Evolutionary conservation across 73 alveolate species (phyloP).

Genomic region (Uronychia binucleata): DNA sequence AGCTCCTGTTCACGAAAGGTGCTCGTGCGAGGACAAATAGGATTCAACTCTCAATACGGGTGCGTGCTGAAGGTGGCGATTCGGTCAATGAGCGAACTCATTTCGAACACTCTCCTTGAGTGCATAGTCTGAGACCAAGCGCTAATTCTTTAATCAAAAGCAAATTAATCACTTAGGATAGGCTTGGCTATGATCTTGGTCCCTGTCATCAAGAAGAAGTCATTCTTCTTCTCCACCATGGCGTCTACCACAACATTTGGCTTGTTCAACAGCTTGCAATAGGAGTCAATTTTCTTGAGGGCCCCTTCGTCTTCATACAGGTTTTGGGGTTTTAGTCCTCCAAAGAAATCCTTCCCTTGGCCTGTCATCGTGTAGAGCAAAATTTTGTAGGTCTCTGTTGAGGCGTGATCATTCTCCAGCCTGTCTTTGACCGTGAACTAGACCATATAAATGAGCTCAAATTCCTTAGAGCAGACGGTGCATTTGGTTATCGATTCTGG

Average conservation of each 20-base stretch:
- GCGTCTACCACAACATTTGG: slow-evolving; percentile 58
- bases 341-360: slow-evolving; percentile 52
- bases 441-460: slow-evolving; percentile 41
- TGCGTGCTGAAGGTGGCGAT: slow-evolving; percentile 60
- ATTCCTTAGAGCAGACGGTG: slow-evolving; percentile 23
- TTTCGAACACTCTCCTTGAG: slow-evolving; percentile 40
- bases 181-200: slow-evolving; percentile 38
- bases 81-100: slow-evolving; percentile 37
- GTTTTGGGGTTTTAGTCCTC: slow-evolving; percentile 38
- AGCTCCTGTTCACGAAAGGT: slow-evolving; percentile 5
- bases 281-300: slow-evolving; percentile 23
- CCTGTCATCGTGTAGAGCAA: slow-evolving; percentile 58
- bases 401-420: slow-evolving; percentile 24
- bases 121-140: slow-evolving; percentile 33
- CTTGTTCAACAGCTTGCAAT: slow-evolving; percentile 27
- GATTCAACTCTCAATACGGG: slow-evolving; percentile 63
- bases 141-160: slow-evolving; percentile 1
- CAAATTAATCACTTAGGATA: neutral
- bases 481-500: slow-evolving; percentile 8
- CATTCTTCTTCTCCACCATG: slow-evolving; percentile 43
- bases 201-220: slow-evolving; percentile 42
- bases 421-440: slow-evolving; percentile 56
- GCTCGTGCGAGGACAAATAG: slow-evolving; percentile 53
- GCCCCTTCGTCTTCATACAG: slow-evolving; percentile 38
- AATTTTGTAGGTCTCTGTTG: slow-evolving; percentile 35